phyloP scores from a whole-genome alignment of 192 early-diverging fungal genomes.

The Rhizophagus sp. region DNA sequence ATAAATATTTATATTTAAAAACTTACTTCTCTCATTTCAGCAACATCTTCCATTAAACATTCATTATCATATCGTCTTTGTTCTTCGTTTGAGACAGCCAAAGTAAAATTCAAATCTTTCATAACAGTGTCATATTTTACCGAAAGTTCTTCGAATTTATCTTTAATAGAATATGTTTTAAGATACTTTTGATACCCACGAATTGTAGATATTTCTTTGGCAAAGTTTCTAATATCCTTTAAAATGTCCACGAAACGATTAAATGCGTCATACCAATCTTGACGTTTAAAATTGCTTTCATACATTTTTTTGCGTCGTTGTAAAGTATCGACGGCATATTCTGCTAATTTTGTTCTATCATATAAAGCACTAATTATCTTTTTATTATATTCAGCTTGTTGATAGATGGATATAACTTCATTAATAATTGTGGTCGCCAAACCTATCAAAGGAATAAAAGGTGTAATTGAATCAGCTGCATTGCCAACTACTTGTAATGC shows the following conservation, averaged over 20 bases:
- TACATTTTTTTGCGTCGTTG: background rate
- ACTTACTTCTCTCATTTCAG: background rate
- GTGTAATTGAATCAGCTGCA: background rate
- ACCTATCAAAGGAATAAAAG: background rate
- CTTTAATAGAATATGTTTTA: background rate
- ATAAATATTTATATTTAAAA: background rate
- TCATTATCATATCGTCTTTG: background rate
- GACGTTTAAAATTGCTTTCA: background rate
- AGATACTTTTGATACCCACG: background rate
- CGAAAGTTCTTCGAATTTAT: background rate
- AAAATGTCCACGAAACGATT: background rate
- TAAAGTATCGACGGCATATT: background rate
- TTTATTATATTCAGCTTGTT: constrained; percentile 12
- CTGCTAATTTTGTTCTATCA: background rate
- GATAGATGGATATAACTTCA: background rate
- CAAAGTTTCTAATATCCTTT: constrained; percentile 2
- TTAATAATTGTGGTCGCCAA: background rate
- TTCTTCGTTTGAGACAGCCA: background rate
- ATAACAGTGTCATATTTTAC: background rate
- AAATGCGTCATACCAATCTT: constrained; percentile 9
- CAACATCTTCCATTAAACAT: background rate
- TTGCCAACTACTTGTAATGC: background rate
- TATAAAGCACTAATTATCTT: constrained; percentile 10
- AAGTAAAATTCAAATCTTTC: background rate
- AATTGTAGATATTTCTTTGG: background rate